Percentiles rank a stretch among this genome's conserved stretches.
phyloP scores from a whole-genome alignment of 2,329 filamentous ascomycete genomes.

The Acephala macrosclerotiorum region DNA sequence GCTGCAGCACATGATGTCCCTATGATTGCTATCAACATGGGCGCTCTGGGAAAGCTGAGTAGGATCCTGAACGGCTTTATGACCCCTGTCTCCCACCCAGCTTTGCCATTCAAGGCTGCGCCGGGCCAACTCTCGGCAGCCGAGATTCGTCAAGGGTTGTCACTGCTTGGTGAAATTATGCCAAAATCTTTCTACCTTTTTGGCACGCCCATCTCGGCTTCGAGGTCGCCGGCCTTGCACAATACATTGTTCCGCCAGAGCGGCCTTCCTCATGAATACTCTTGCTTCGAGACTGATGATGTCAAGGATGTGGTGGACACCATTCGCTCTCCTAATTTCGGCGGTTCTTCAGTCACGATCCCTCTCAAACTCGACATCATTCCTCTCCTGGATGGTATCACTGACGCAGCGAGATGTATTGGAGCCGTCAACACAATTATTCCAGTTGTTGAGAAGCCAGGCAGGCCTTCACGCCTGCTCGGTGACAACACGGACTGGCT shows the following conservation, averaged over 20 bases:
- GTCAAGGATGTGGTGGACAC: conserved; percentile 66
- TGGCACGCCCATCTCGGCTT: conserved; percentile 82
- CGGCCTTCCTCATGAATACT: conserved; percentile 87
- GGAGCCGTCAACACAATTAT: conserved; percentile 96
- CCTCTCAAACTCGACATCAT: conserved; percentile 92
- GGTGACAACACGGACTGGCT: conserved; percentile 97
- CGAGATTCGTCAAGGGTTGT: conserved; percentile 82
- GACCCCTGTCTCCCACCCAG: conserved; percentile 91
- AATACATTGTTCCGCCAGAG: conserved; percentile 80
- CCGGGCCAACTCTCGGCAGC: conserved; percentile 91
- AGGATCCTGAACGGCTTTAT: conserved; percentile 91
- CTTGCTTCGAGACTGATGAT: conserved; percentile 74
- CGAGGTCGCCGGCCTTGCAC: conserved; percentile 87
- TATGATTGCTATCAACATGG: conserved; percentile 97
- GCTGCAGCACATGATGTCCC: conserved; percentile 77
- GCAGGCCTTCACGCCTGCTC: conserved; percentile 58
- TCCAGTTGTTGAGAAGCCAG: conserved; percentile 54
- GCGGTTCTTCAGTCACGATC: conserved; percentile 94
- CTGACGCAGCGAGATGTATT: conserved; percentile 80
- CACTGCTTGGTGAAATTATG: conserved; percentile 80
- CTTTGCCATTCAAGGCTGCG: conserved; percentile 89
- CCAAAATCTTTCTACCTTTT: conserved; percentile 85
- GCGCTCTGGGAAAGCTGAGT: conserved; percentile 83
- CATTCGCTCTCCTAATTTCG: conserved; percentile 78
- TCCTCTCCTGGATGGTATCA: conserved; percentile 78